Evolutionary conservation across 2,329 filamentous ascomycete species (phyloP), one percentile per base, ranked within the genome.

Genomic region (Fusarium nurragi): DNA sequence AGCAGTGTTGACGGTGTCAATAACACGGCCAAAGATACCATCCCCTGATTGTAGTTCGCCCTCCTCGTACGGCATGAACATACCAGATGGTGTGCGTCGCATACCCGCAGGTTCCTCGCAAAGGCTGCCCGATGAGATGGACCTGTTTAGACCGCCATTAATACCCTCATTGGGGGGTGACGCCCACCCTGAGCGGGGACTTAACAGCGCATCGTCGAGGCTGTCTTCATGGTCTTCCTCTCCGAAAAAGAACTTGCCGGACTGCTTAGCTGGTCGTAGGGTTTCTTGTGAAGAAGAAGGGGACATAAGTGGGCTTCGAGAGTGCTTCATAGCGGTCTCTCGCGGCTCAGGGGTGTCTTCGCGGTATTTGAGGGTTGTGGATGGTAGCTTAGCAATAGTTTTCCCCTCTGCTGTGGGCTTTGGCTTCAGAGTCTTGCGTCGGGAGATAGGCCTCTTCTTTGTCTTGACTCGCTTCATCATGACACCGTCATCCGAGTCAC

Each of bases 41-140:
- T 84, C 81, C 71, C 80, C 86, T 60, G 83, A 80, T 43, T 77
- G 83, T 74, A 77, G 81, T 65, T 93, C 91, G 60, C 88, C 88
- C 69, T 93, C 90, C 69, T 93, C 91, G 69, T 89, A 90, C 9
- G 93, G 92, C 90, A 96, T 94, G 71, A 97, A 90, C 92, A 97
- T 96, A 68, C 93, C 93, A 36, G 92, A 95, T 47, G 88, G 83
- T 19, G 92, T 96, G 68, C 93, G 85, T 63, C 90, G 88, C 82
- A 96, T 89, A 49, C 89, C 88, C 18, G 77, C 80, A 39, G 83
- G 79, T 58, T 86, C 83, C 19, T 79, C 80, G n/a, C 74, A 76
- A n/a, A 86, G 76, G 60, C 79, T 83, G 71, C 75, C 76, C 37
- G 80, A 77, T 22, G 85, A 85, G n/a, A 78, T 71, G 19, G 83